A percentile compares a stretch with the other conserved stretches of the same genome.
These are phyloP conservation scores for Gentiana macrophylla DNA, from an alignment of 257 asterid genomes.

Conservation along the genomic window DNA sequence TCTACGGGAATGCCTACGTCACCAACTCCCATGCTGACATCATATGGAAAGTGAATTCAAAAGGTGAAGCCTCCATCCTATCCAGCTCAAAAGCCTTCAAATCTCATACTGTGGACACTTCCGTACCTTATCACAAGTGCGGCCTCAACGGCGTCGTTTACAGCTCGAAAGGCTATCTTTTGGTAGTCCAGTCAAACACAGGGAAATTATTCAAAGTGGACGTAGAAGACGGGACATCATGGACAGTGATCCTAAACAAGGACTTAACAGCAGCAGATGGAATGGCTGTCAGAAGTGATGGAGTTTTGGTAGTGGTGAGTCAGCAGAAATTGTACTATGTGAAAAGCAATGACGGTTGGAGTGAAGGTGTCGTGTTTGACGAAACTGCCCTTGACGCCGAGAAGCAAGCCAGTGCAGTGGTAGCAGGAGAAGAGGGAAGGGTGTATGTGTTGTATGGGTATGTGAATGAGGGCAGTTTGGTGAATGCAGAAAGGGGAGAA, in stretches of 20 bases:
- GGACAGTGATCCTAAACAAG: slow-evolving; percentile 40
- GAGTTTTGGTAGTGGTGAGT: slow-evolving; percentile 62
- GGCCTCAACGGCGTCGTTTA: slow-evolving; percentile 68
- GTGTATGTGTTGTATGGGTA: slow-evolving; percentile 75
- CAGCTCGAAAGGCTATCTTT: slow-evolving; percentile 50
- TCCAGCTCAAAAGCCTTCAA: slow-evolving; percentile 35
- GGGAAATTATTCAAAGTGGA: slow-evolving; percentile 56
- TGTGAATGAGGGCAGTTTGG: slow-evolving; percentile 45
- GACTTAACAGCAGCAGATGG: slow-evolving; percentile 54
- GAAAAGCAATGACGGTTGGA: slow-evolving; percentile 74
- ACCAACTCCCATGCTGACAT: slow-evolving; percentile 53
- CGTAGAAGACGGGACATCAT: slow-evolving; percentile 54
- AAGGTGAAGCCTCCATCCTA: slow-evolving; percentile 45
- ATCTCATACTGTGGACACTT: slow-evolving; percentile 26
- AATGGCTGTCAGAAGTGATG: slow-evolving; percentile 52
- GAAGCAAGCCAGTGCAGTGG: slow-evolving; percentile 54
- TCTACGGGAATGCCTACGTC: slow-evolving; percentile 58
- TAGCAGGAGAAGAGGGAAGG: slow-evolving; percentile 59
- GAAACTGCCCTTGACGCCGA: slow-evolving; percentile 70
- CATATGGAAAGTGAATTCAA: slow-evolving; percentile 44
- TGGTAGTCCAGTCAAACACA: slow-evolving; percentile 59
- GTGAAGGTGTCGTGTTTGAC: slow-evolving; percentile 66
- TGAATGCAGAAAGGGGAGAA: slow-evolving; percentile 36
- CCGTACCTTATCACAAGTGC: slow-evolving; percentile 13
- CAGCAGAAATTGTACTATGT: slow-evolving; percentile 36